These are phyloP conservation scores for Colletotrichum eleusines DNA, from an alignment of 2,329 filamentous ascomycete species.

Conservation along the genomic window DNA sequence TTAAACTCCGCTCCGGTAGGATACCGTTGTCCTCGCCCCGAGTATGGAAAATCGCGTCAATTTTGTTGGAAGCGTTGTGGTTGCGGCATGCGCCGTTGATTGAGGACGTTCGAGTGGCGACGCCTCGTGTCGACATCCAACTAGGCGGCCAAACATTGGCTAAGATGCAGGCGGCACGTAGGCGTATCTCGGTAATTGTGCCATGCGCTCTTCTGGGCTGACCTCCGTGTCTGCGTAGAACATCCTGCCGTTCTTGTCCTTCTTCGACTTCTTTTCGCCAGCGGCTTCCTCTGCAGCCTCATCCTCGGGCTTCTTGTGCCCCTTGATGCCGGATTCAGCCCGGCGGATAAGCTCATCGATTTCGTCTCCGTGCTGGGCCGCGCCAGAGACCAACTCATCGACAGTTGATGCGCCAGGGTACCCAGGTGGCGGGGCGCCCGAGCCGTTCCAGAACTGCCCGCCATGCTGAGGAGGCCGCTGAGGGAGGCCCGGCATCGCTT, in stretches of 20 bases:
- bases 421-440: constrained; percentile 45
- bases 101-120: neutral
- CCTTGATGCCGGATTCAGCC: constrained; percentile 71
- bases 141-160: neutral
- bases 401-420: constrained; percentile 51
- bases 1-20: constrained; percentile 37
- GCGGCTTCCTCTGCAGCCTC: constrained; percentile 54
- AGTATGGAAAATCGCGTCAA: constrained; percentile 20
- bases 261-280: constrained; percentile 75
- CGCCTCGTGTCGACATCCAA: neutral
- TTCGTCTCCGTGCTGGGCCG: constrained; percentile 64
- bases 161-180: constrained; percentile 60
- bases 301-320: constrained; percentile 56
- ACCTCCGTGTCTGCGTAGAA: constrained; percentile 84
- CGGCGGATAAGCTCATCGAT: constrained; percentile 75
- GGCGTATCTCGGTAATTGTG: constrained; percentile 80
- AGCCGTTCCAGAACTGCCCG: constrained; percentile 47
- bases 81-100: constrained; percentile 2
- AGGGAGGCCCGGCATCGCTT: constrained; percentile 57
- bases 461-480: constrained; percentile 58
- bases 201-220: constrained; percentile 93
- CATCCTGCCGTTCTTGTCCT: constrained; percentile 77
- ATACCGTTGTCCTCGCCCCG: constrained; percentile 25
- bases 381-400: constrained; percentile 55
- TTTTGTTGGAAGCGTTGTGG: constrained; percentile 4